Conservation (phyloP, 2,329 filamentous ascomycete genomes). For the Tolypocladium tundrense region DNA sequence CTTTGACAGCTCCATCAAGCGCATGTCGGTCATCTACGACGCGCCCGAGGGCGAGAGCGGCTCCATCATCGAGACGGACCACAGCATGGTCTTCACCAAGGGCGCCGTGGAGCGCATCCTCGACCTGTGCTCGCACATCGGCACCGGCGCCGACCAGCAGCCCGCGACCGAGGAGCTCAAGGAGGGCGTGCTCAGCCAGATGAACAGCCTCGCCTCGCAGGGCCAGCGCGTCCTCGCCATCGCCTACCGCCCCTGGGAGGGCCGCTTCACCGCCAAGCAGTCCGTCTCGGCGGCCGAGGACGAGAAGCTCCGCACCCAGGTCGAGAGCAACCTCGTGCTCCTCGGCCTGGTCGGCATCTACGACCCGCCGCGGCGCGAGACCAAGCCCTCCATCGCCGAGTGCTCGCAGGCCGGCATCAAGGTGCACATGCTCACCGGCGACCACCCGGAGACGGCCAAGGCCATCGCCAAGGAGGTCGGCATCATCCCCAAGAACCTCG, state of each 20-base stretch:
- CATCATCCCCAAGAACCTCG: constrained; percentile 57
- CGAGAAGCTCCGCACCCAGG: constrained; percentile 41
- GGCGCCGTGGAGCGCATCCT: constrained; percentile 52
- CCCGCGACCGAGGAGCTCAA: constrained; percentile 41
- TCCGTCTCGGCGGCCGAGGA: constrained; percentile 25
- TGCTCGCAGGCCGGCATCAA: constrained; percentile 65
- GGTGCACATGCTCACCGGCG: constrained; percentile 78
- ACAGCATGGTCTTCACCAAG: constrained; percentile 49
- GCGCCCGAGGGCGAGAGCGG: constrained; percentile 28
- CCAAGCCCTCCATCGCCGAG: constrained; percentile 58
- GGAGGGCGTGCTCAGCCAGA: constrained; percentile 39
- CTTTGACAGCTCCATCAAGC: constrained; percentile 71
- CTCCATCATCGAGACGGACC: constrained; percentile 26
- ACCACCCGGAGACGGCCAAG: constrained; percentile 67
- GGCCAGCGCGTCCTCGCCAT: constrained; percentile 65
- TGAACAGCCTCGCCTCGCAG: constrained; percentile 51
- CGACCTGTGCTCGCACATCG: constrained; percentile 42
- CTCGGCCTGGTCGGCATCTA: constrained; percentile 80
- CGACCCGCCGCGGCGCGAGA: constrained; percentile 75
- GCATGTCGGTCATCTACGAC: constrained; percentile 68
- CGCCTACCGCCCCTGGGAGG: constrained; percentile 51
- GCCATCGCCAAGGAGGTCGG: constrained; percentile 72
- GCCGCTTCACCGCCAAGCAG: constrained; percentile 31
- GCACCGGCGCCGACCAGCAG: constrained; percentile 29
- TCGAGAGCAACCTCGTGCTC: constrained; percentile 62